Conservation (phyloP, 202 grass and related monocot species). For the Zoysia matrella region DNA sequence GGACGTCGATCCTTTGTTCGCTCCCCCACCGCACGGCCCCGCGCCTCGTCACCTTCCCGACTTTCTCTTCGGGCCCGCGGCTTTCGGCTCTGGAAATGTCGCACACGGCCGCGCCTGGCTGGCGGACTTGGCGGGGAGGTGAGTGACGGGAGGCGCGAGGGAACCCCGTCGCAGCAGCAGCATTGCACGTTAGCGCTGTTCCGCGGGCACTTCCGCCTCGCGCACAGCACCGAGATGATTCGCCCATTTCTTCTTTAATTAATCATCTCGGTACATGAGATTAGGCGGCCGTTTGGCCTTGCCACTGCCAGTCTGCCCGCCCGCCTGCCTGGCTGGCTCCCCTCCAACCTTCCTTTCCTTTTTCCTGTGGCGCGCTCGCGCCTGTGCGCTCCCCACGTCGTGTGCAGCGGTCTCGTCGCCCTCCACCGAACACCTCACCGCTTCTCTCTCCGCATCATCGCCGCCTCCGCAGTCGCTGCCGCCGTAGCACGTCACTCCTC, state of each 20-base stretch:
- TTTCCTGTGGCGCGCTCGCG: slow-evolving; percentile 16
- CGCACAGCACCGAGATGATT: slow-evolving; percentile 39
- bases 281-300: slow-evolving; percentile 27
- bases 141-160: slow-evolving; percentile 15
- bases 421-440: slow-evolving; percentile 27
- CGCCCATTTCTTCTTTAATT: slow-evolving; percentile 33
- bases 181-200: slow-evolving; percentile 29
- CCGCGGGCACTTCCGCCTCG: slow-evolving; percentile 8
- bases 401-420: background rate
- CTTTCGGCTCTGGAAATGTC: slow-evolving; percentile 40
- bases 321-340: slow-evolving; percentile 11
- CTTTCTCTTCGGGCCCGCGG: background rate
- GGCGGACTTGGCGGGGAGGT: slow-evolving; percentile 13
- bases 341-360: background rate
- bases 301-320: no score
- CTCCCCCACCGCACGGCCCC: background rate
- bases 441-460: background rate
- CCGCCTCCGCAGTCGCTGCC: background rate
- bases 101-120: slow-evolving; percentile 18
- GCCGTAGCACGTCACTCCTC: background rate
- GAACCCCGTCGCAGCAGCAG: slow-evolving; percentile 28
- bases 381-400: slow-evolving; percentile 13
- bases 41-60: slow-evolving; percentile 28
- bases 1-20: background rate
- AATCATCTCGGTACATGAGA: slow-evolving; percentile 45